These are phyloP conservation scores for Plasmopara muralis DNA, from an alignment of 352 stramenopile genomes.

Conservation along the genomic window DNA sequence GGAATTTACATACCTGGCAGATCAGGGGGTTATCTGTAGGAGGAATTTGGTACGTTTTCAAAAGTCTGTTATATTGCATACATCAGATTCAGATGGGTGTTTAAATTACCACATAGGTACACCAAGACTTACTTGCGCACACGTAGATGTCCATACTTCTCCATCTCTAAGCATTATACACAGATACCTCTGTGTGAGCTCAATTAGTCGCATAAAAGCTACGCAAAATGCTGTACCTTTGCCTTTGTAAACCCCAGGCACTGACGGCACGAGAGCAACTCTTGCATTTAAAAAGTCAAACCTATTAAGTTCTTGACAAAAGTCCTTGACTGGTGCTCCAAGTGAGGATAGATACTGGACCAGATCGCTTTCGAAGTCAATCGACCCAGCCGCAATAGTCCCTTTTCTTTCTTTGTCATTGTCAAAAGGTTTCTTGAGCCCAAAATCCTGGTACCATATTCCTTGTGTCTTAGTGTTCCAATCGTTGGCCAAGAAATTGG, in stretches of 20 bases:
- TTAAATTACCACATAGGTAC: not conserved
- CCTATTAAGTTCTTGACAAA: constrained; percentile 40
- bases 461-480: constrained; percentile 83
- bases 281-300: constrained; percentile 62
- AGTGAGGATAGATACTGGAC: constrained; percentile 53
- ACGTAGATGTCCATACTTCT: constrained; percentile 74
- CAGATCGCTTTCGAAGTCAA: constrained; percentile 61
- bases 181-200: constrained; percentile 4
- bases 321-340: constrained; percentile 31
- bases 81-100: not conserved
- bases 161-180: constrained; percentile 47
- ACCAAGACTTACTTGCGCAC: constrained; percentile 42
- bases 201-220: not conserved
- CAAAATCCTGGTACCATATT: constrained; percentile 81
- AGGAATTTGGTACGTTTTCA: constrained; percentile 42
- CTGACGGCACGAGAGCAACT: constrained; percentile 56
- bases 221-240: constrained; percentile 30
- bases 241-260: constrained; percentile 64
- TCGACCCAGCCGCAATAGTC: not conserved
- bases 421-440: constrained; percentile 40
- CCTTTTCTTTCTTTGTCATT: constrained; percentile 22
- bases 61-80: constrained; percentile 23
- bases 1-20: constrained; percentile 36
- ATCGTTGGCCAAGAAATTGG: constrained; percentile 76
- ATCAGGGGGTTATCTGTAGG: constrained; percentile 58